phyloP scores from a whole-genome alignment of 129 eudicot species.

The Pittosporum tobira region DNA sequence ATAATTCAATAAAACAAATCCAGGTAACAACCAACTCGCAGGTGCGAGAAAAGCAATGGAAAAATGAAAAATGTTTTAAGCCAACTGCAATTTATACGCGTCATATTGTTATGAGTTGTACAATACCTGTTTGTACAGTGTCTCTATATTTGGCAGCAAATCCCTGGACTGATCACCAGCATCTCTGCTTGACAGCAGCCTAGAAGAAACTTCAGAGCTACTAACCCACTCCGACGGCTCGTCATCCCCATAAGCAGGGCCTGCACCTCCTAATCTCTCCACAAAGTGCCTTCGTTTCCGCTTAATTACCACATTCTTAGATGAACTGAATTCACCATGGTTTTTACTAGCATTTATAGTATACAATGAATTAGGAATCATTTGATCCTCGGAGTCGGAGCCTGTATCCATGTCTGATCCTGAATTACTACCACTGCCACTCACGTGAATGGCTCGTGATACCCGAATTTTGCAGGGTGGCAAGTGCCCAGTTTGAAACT shows the following conservation, averaged over 20 bases:
- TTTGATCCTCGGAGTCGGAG: conserved; percentile 36
- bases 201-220: conserved; percentile 10
- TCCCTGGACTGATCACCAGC: not conserved
- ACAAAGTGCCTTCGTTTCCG: not conserved
- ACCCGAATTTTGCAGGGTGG: conserved; percentile 25
- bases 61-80: not conserved
- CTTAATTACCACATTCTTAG: not conserved
- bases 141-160: conserved; percentile 11
- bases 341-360: not conserved
- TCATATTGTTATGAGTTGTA: no score
- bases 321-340: not conserved
- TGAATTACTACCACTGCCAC: conserved; percentile 9
- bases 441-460: conserved; percentile 10
- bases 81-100: not conserved
- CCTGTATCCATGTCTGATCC: conserved; percentile 41
- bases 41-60: no score
- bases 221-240: conserved; percentile 5
- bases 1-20: not conserved
- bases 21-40: no score
- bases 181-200: conserved; percentile 1
- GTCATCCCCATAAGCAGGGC: conserved; percentile 4
- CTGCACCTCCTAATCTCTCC: not conserved
- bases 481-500: conserved; percentile 27
- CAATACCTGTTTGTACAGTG: conserved; percentile 7
- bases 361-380: conserved; percentile 13